Conservation (phyloP, 1,284 basidiomycete genomes). For the Cystobasidiaceae sp. region DNA sequence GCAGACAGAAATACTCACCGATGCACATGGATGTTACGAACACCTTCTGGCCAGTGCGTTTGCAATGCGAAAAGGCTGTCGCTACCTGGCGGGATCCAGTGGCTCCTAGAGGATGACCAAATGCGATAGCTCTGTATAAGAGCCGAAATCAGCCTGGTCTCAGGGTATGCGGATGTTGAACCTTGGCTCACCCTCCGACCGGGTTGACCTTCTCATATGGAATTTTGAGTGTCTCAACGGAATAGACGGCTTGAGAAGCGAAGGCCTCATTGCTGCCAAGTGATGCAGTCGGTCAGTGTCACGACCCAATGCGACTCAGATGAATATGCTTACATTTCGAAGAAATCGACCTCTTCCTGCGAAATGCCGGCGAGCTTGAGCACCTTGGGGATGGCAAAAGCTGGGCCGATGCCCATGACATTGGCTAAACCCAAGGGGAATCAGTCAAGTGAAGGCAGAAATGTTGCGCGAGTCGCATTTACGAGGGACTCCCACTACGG, state of each 20-base stretch:
- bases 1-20: conserved; percentile 57
- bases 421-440: conserved; percentile 45
- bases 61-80: conserved; percentile 73
- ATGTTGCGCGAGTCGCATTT: not conserved
- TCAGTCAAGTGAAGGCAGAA: not conserved
- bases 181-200: conserved; percentile 49
- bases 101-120: conserved; percentile 64
- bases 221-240: conserved; percentile 55
- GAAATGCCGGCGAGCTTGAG: conserved; percentile 68
- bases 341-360: conserved; percentile 77
- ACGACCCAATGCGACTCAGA: not conserved
- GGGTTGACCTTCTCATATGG: conserved; percentile 51
- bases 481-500: conserved; percentile 62
- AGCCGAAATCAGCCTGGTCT: not conserved
- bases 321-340: conserved; percentile 60
- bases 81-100: conserved; percentile 72
- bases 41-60: conserved; percentile 62
- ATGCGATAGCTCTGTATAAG: conserved; percentile 47
- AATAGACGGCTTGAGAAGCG: conserved; percentile 50
- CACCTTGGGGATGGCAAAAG: conserved; percentile 81
- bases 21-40: conserved; percentile 81
- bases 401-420: conserved; percentile 80
- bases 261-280: conserved; percentile 43
- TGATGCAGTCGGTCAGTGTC: not conserved
- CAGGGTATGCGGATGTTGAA: conserved; percentile 49